phyloP scores from a whole-genome alignment of 2,329 filamentous ascomycete species.

The Venturia asperata region DNA sequence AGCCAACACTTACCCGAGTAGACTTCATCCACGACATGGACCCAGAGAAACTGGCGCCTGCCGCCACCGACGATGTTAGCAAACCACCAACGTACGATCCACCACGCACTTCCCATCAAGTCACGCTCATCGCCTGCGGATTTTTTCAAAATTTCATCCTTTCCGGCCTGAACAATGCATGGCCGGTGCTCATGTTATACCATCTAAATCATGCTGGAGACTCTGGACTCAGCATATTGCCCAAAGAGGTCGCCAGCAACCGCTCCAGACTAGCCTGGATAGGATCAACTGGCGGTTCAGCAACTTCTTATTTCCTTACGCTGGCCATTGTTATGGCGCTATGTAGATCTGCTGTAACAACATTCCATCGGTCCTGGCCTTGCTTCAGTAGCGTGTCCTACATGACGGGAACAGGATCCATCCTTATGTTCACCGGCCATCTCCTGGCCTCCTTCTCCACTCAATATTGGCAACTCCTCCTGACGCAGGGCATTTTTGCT shows the following conservation, averaged over 20 bases:
- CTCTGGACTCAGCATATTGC: neutral
- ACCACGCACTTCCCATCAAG: neutral
- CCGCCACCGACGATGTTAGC: neutral
- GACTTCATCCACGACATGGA: neutral
- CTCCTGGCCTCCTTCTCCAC: constrained; percentile 22
- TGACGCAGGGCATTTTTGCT: constrained; percentile 42
- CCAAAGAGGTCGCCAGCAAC: neutral
- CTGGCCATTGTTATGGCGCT: neutral
- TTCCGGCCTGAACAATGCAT: neutral
- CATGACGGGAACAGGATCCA: neutral
- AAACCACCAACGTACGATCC: neutral
- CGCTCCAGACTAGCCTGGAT: neutral
- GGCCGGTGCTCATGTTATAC: neutral
- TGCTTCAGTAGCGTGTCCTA: neutral
- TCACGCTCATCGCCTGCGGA: neutral
- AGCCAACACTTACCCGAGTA: neutral
- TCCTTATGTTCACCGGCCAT: neutral
- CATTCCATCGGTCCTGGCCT: neutral
- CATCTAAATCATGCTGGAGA: neutral
- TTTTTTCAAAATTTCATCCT: neutral
- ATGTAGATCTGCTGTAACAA: neutral
- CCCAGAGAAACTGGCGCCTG: neutral
- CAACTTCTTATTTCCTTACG: neutral
- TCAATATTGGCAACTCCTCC: constrained; percentile 41
- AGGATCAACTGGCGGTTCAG: neutral